Percentiles rank a stretch among this genome's conserved stretches.
phyloP scores from a whole-genome alignment of 768 basidiomycete genomes.

The Candolleomyces efflorescens region DNA sequence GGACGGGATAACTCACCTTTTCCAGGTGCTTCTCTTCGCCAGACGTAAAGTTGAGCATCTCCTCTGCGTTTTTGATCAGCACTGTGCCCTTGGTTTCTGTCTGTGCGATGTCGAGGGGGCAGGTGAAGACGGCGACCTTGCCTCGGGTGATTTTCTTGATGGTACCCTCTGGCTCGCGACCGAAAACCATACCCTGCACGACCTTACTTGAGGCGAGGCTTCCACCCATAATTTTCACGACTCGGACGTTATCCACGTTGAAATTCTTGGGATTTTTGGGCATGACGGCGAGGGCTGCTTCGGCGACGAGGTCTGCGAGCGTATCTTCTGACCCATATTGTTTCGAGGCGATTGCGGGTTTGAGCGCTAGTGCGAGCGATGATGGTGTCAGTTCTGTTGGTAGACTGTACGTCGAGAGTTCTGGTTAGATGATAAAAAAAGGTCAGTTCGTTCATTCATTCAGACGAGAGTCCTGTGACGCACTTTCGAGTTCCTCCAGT shows the following conservation, averaged over 20 bases:
- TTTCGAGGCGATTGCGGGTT: constrained; percentile 93
- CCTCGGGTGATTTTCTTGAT: constrained; percentile 80
- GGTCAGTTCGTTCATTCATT: too few species aligned
- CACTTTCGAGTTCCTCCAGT: constrained; percentile 85
- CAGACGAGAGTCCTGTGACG: constrained; percentile 30
- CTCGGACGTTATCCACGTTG: constrained; percentile 97
- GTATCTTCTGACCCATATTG: constrained; percentile 93
- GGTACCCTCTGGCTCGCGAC: constrained; percentile 88
- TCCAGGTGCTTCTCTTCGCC: constrained; percentile 97
- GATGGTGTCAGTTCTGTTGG: constrained; percentile 69
- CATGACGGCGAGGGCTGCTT: constrained; percentile 92
- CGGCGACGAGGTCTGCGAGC: constrained; percentile 80
- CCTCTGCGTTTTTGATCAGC: constrained; percentile 89
- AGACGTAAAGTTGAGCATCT: constrained; percentile 94
- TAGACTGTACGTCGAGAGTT: constrained; percentile 63
- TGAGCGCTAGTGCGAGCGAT: constrained; percentile 71
- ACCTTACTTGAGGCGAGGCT: constrained; percentile 81
- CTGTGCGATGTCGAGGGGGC: constrained; percentile 87
- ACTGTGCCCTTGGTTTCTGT: constrained; percentile 99
- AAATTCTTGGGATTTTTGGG: constrained; percentile 84
- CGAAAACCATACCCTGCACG: constrained; percentile 97
- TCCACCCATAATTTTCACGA: constrained; percentile 98
- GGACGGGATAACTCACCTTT: constrained; percentile 32
- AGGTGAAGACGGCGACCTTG: constrained; percentile 96
- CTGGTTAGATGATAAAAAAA: constrained; percentile 45